These are phyloP conservation scores for Trichophyton mentagrophytes DNA, from an alignment of 2,329 filamentous ascomycete genomes.

Conservation along the genomic window DNA sequence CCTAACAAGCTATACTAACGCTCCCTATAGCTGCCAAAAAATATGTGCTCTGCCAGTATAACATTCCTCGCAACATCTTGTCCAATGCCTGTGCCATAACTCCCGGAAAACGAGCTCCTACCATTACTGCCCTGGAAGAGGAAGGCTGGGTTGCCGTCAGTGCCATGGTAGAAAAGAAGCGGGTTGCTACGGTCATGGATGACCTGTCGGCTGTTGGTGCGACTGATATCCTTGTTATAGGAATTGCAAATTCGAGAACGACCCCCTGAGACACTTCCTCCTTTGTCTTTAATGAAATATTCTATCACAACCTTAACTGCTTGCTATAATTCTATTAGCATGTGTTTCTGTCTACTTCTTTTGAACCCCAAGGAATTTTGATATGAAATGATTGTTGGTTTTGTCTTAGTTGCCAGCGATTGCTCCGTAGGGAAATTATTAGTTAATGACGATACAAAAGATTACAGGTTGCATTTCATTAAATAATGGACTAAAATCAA, in stretches of 20 bases:
- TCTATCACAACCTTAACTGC: not conserved
- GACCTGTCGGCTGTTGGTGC: constrained; percentile 63
- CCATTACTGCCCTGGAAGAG: constrained; percentile 76
- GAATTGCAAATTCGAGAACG: constrained; percentile 67
- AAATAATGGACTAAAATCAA: no score
- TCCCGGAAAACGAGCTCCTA: constrained; percentile 85
- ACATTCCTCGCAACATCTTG: constrained; percentile 62
- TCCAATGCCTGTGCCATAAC: constrained; percentile 61
- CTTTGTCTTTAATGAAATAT: not conserved
- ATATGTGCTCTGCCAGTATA: constrained; percentile 94
- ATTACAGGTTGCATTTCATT: no score
- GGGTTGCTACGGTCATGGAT: constrained; percentile 78
- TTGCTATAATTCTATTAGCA: not conserved
- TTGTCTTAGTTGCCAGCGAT: no score
- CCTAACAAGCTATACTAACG: not conserved
- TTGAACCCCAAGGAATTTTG: no score
- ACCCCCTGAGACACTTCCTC: constrained; percentile 13
- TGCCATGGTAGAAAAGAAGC: constrained; percentile 83
- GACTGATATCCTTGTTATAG: constrained; percentile 70
- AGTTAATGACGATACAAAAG: no score
- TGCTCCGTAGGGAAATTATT: no score
- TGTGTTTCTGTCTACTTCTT: no score
- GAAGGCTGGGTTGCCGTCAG: constrained; percentile 89
- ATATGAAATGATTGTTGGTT: no score
- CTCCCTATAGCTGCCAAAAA: constrained; percentile 57